Base-by-base conservation (phyloP, 1,139 yeast species). In the Yamadazyma atmosphaerica region DNA sequence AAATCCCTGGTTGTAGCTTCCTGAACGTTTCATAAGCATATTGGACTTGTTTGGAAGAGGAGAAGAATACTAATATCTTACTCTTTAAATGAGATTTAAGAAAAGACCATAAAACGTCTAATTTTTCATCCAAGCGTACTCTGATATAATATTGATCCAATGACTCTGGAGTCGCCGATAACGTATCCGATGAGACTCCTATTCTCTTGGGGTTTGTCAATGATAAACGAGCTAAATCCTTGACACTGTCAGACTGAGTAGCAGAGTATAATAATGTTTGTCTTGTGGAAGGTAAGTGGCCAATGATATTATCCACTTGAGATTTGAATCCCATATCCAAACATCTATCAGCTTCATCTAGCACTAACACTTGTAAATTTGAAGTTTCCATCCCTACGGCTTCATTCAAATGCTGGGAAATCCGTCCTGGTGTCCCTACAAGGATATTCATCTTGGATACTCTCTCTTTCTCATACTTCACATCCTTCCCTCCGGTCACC, bases 401-500 rank as follows among this genome's bases (percentile, higher is more conserved):
- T 59, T 92, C 96, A 58, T 92, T 96, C 79, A 94, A 77, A 61
- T 92, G 98, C 58, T 92, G 98, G 31, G 95, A 70, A 14, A 92
- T 67, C 61, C 99, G 75, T 1, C 99, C 99, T 0, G 99, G 99
- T 0, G 99, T 92, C 25, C 97, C 96, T 31, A 92, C 86, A 44
- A 92, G 69, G 37, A 92, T 86, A 59, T 92, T 92, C 66, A 92
- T 83, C 53, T 79, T 78, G 1, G 85, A 77, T 13, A 92, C 78
- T 58, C 98, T 79, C 40, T 89, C 97, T 51, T 81, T 81, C 61
- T 92, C 99, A 48, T 74, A 87, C 47, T 80, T 79, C 30, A 87
- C 88, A 60, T 92, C 97, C 58, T 92, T 90, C 37, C 99, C 99
- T 42, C 99, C 99, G 52, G 94, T 90, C 14, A 92, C 95, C 49